Conservation (phyloP, 2,329 filamentous ascomycete species). For the Penicillium sp. region DNA sequence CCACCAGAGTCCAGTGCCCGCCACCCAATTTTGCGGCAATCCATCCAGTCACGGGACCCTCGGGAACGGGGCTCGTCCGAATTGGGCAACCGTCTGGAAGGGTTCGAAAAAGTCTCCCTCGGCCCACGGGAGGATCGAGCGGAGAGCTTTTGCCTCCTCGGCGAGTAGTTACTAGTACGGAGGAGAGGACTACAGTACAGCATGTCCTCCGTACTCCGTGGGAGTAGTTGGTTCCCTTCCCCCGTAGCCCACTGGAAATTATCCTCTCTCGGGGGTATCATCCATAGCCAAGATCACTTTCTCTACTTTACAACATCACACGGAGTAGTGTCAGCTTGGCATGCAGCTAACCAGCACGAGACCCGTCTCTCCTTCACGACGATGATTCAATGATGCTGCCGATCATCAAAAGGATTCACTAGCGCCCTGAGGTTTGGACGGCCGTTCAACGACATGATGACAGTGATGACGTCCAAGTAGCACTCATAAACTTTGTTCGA, state of each 20-base stretch:
- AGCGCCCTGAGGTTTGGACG: not conserved
- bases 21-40: not conserved
- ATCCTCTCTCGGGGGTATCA: too few species aligned
- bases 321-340: not conserved
- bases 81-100: conserved; percentile 16
- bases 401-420: not conserved
- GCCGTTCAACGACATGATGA: not conserved
- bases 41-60: too few species aligned
- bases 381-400: not conserved
- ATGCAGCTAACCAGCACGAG: not conserved
- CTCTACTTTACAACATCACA: too few species aligned
- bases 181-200: not conserved
- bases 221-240: too few species aligned
- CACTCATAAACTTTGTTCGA: too few species aligned
- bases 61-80: conserved; percentile 1
- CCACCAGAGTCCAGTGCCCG: not conserved
- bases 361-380: not conserved
- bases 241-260: too few species aligned
- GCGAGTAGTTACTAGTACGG: not conserved
- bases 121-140: not conserved
- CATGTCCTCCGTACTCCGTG: too few species aligned
- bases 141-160: not conserved
- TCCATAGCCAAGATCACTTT: too few species aligned
- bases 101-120: not conserved
- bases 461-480: not conserved